These are phyloP conservation scores for Penicillium sp. DNA, from an alignment of 2,329 filamentous ascomycete genomes.

Conservation along the genomic window DNA sequence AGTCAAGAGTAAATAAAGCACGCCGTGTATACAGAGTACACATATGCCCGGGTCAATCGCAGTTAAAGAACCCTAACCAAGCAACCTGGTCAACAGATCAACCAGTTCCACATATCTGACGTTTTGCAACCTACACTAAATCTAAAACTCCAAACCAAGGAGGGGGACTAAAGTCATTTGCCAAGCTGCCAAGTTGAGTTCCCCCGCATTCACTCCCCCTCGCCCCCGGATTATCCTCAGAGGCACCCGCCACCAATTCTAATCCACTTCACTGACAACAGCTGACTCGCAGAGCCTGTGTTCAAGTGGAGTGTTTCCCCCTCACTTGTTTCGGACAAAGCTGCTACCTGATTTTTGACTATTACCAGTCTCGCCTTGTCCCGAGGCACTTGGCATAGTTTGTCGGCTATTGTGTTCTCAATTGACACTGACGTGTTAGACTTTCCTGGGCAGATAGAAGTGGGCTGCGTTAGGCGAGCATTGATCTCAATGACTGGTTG, in stretches of 20 bases:
- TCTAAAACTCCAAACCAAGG: background rate
- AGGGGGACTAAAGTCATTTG: background rate
- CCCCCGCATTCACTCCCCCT: conserved; percentile 6
- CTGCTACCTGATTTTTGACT: too few species aligned
- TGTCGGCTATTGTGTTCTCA: conserved; percentile 13
- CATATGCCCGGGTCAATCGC: background rate
- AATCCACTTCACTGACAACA: background rate
- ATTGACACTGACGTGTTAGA: background rate
- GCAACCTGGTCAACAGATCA: background rate
- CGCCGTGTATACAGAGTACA: background rate
- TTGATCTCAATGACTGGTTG: background rate
- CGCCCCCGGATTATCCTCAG: conserved; percentile 6
- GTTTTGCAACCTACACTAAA: background rate
- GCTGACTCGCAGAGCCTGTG: background rate
- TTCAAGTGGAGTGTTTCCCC: conserved; percentile 1
- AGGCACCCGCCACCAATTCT: background rate
- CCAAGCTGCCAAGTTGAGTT: conserved; percentile 8
- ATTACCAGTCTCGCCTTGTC: background rate
- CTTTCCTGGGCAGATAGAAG: background rate
- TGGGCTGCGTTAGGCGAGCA: conserved; percentile 4
- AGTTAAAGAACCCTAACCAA: background rate
- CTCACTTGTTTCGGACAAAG: conserved; percentile 9
- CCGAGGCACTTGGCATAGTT: conserved; percentile 12
- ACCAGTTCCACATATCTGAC: background rate
- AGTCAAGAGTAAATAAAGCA: background rate